Evolutionary conservation across 371 early-diverging fungal species (phyloP).

Genomic region (Nematocida homosporus): DNA sequence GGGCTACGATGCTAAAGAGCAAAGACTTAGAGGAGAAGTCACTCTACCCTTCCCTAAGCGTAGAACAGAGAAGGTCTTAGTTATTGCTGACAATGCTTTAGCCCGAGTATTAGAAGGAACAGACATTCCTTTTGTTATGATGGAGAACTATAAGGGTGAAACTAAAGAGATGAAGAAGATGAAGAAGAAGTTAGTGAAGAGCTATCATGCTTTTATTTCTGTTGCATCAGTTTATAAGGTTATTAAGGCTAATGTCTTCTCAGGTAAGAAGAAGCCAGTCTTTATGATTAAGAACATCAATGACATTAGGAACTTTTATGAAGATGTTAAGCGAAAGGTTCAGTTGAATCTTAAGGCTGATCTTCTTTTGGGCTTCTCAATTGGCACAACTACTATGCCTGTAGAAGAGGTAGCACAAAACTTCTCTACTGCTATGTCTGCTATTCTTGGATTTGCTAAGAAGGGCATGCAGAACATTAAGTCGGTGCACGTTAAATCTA

Average conservation of each 20-base stretch:
- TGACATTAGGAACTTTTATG: slow-evolving; percentile 79
- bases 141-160: slow-evolving; percentile 89
- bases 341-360: slow-evolving; percentile 98
- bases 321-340: slow-evolving; percentile 89
- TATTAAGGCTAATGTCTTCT: slow-evolving; percentile 89
- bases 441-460: slow-evolving; percentile 90
- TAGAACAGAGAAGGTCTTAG: slow-evolving; percentile 82
- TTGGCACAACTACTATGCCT: slow-evolving; percentile 88
- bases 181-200: slow-evolving; percentile 88
- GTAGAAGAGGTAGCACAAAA: slow-evolving; percentile 87
- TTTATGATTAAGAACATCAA: slow-evolving; percentile 90
- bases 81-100: slow-evolving; percentile 90
- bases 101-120: slow-evolving; percentile 76
- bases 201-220: slow-evolving; percentile 89
- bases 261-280: slow-evolving; percentile 87
- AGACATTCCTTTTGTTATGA: slow-evolving; percentile 80
- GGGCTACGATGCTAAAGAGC: slow-evolving; percentile 98
- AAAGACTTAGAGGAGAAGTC: slow-evolving; percentile 93
- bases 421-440: slow-evolving; percentile 92
- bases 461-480: slow-evolving; percentile 98
- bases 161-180: slow-evolving; percentile 96
- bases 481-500: slow-evolving; percentile 90
- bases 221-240: slow-evolving; percentile 93
- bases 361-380: slow-evolving; percentile 89
- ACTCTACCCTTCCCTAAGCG: slow-evolving; percentile 82